phyloP scores from a whole-genome alignment of 2,329 filamentous ascomycete species.

The Pestalotiopsis sp. region DNA sequence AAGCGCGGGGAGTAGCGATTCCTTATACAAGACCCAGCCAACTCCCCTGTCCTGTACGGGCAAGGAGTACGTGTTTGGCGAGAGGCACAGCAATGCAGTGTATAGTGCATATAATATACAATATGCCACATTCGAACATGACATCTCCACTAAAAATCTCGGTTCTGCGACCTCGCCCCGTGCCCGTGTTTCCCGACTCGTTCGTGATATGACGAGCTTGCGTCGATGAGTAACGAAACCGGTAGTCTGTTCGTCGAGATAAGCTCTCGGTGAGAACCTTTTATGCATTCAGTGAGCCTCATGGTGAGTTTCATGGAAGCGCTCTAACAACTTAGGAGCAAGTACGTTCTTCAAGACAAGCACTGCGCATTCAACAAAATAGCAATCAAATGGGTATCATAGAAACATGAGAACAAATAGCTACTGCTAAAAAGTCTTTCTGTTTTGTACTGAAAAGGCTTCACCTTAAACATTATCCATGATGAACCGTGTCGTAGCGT shows the following conservation, averaged over 20 bases:
- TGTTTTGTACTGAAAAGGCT: background rate
- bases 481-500: constrained; percentile 48
- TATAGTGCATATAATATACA: background rate
- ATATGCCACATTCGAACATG: background rate
- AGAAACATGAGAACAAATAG: background rate
- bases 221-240: background rate
- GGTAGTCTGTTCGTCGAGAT: background rate
- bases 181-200: background rate
- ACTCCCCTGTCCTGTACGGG: too few relatives aligned
- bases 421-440: background rate
- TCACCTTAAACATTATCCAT: constrained; percentile 25
- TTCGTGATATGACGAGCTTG: background rate
- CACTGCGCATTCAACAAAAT: background rate
- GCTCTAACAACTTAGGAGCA: too few relatives aligned
- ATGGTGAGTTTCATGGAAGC: too few relatives aligned
- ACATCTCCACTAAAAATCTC: background rate
- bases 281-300: background rate
- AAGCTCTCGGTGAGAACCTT: background rate
- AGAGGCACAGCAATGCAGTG: background rate
- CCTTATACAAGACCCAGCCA: too few relatives aligned
- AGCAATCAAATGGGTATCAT: background rate
- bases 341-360: background rate
- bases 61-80: background rate
- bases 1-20: too few relatives aligned
- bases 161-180: background rate